phyloP scores from a whole-genome alignment of 768 basidiomycete genomes.

The Termitomyces sp. region DNA sequence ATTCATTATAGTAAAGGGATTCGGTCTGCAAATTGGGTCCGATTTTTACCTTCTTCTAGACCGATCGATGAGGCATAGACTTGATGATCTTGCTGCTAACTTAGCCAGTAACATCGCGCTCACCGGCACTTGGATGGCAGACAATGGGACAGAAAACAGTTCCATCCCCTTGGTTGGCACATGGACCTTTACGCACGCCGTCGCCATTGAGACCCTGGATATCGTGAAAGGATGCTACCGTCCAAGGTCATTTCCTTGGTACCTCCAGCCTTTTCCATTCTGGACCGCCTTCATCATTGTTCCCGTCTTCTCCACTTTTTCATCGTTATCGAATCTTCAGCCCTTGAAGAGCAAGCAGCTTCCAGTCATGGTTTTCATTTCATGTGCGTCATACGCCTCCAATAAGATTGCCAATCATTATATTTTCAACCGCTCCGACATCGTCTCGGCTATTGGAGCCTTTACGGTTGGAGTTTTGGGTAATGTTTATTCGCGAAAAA shows the following conservation, averaged over 20 bases:
- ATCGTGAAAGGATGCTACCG: slow-evolving; percentile 70
- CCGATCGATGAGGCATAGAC: slow-evolving; percentile 42
- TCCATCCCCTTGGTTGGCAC: slow-evolving; percentile 50
- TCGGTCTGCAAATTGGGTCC: slow-evolving; percentile 80
- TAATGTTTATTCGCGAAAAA: slow-evolving; percentile 75
- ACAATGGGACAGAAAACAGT: slow-evolving; percentile 40
- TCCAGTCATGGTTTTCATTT: slow-evolving; percentile 80
- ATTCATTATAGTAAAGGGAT: slow-evolving; percentile 40
- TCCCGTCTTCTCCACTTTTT: slow-evolving; percentile 64
- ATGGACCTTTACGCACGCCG: slow-evolving; percentile 59
- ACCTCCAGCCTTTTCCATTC: slow-evolving; percentile 72
- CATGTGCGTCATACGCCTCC: slow-evolving; percentile 71
- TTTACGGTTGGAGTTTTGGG: slow-evolving; percentile 77
- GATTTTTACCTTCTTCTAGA: slow-evolving; percentile 77
- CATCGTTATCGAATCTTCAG: slow-evolving; percentile 75
- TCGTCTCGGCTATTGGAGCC: slow-evolving; percentile 82
- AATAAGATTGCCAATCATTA: slow-evolving; percentile 83
- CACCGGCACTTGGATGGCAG: slow-evolving; percentile 64
- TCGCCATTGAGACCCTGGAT: slow-evolving; percentile 38
- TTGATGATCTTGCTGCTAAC: slow-evolving; percentile 49
- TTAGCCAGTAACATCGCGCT: slow-evolving; percentile 46
- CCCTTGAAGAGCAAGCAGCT: slow-evolving; percentile 68
- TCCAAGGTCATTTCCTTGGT: slow-evolving; percentile 63
- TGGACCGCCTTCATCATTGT: slow-evolving; percentile 78
- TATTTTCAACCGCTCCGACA: slow-evolving; percentile 79